Evolutionary conservation across 768 basidiomycete genomes (phyloP), one percentile per base, ranked within the genome.

Genomic region (Epithele typhae): DNA sequence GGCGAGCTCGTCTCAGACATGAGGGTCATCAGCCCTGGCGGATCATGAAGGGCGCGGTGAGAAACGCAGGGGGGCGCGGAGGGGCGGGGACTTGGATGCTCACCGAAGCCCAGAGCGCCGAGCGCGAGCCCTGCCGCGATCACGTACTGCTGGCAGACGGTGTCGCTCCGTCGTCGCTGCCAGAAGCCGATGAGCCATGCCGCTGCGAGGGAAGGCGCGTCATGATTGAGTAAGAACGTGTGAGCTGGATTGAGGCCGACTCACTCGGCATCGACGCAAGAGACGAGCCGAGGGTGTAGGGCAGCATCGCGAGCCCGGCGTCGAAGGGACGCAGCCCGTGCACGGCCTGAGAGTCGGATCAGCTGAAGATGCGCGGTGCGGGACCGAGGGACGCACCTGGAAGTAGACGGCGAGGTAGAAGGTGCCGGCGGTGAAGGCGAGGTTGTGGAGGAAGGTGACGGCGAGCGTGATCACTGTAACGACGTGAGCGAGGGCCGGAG

Each of bases 321-420:
- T 81, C 64, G 37, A 91, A 60, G 11, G 86, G 87, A n/a, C 78
- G 77, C 18, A 76, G 76, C 21, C 81, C 80, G 60, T 84, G 75
- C 32, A 82, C 87, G 14, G 81, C 80, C 87, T 90, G 55, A 14
- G 48, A 33, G 22, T 21, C 17, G 22, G 43, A 50, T 52, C 45
- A 54, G 53, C 46, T 40, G 35, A 32, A 47, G 36, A 32, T 12
- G 18, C 30, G 45, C 40, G 46, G 39, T 35, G 40, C 9, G 34
- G 43, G 43, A 38, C 11, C 11, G 33, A 43, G 42, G 39, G 9
- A 59, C 70, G 30, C 53, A 87, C 89, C 75, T 92, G 89, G 65
- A 78, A 91, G 63, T 81, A 92, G 19, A 92, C 64, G 0, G 88
- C 86, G 37, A 92, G 78, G 66, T 89, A 92, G 67, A 87, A 92